Conservation (phyloP, 441 rosid species). For the Syzygium malaccense region DNA sequence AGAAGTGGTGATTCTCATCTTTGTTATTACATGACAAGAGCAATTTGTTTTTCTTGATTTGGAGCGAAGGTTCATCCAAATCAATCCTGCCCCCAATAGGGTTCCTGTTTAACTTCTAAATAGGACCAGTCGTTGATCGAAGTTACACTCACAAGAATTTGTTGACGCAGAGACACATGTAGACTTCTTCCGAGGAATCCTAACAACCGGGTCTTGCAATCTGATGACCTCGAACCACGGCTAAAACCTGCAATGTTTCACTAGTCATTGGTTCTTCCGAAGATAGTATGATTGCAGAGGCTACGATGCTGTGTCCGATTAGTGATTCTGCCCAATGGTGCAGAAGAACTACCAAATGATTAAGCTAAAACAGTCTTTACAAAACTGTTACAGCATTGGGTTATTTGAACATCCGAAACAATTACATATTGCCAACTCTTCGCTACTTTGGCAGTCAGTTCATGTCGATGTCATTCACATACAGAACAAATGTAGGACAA, state of each 20-base stretch:
- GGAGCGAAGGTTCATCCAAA: background rate
- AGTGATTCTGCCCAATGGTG: background rate
- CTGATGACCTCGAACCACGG: conserved; percentile 37
- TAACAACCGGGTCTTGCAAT: conserved; percentile 4
- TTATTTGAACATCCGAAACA: background rate
- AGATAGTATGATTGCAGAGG: background rate
- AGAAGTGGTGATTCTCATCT: background rate
- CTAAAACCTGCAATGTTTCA: conserved; percentile 29
- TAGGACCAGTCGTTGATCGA: background rate
- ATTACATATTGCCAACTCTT: background rate
- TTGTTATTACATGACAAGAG: background rate
- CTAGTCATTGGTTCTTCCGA: background rate
- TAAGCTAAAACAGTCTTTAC: background rate
- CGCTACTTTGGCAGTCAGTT: background rate
- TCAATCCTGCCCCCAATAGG: background rate
- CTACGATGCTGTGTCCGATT: background rate
- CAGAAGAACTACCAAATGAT: background rate
- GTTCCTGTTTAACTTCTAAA: background rate
- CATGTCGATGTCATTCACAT: background rate
- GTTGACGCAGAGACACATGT: background rate
- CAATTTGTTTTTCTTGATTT: background rate
- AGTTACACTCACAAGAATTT: background rate
- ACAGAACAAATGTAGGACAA: background rate
- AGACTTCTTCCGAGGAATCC: background rate
- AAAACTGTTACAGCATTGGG: background rate